Percentiles rank a stretch among this genome's conserved stretches.
Evolutionary conservation across 2,329 filamentous ascomycete species (phyloP).

Genomic region (Orbilia blumenaviensis): DNA sequence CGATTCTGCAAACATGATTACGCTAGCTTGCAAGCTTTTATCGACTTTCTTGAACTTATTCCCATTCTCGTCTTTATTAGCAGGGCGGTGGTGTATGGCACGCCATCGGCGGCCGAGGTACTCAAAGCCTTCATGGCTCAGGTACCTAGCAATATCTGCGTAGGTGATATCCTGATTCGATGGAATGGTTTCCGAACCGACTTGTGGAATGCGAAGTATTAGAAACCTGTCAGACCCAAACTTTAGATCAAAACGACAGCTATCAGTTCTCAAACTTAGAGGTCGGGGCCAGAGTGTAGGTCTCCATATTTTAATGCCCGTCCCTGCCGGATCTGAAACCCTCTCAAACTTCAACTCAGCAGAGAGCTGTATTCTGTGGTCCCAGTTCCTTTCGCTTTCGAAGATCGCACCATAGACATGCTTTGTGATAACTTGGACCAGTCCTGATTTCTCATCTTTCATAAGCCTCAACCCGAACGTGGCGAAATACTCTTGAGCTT

Average conservation of each 20-base stretch:
- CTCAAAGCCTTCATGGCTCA: slow-evolving; percentile 19
- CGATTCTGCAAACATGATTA: slow-evolving; percentile 33
- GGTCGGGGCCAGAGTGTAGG: slow-evolving; percentile 17
- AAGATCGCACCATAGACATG: neutral
- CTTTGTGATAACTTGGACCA: too few species aligned
- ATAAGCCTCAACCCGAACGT: too few species aligned
- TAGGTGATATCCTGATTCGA: neutral
- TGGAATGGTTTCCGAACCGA: too few species aligned
- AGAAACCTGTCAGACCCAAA: slow-evolving; percentile 42
- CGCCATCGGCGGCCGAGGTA: slow-evolving; percentile 24
- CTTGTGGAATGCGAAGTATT: slow-evolving; percentile 1
- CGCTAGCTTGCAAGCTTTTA: neutral
- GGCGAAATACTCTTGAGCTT: neutral
- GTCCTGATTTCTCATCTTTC: too few species aligned
- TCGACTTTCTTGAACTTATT: neutral
- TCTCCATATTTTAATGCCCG: neutral
- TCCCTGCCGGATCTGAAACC: neutral
- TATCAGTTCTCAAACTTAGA: neutral
- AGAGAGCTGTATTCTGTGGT: slow-evolving; percentile 21
- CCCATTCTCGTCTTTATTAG: neutral
- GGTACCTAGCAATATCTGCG: neutral
- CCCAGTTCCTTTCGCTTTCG: neutral
- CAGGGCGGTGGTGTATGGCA: slow-evolving; percentile 12
- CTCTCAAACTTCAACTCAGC: slow-evolving; percentile 14
- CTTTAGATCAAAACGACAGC: slow-evolving; percentile 4